Evolutionary conservation across 1,139 yeast species (phyloP).

Genomic region (Hanseniaspora sp.): DNA sequence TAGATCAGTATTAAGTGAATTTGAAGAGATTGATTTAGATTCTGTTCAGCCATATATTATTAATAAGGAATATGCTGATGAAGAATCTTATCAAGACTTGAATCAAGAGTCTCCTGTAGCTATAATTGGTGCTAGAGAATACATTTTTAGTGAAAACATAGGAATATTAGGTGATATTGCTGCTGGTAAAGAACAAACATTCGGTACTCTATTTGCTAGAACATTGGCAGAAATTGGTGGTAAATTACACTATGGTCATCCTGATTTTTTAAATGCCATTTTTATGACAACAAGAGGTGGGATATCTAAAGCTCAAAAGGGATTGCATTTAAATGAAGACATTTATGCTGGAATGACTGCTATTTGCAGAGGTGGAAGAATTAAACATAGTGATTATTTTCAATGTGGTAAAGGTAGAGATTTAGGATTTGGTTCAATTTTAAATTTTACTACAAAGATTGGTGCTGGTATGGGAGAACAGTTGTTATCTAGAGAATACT

Average conservation of each 20-base stretch:
- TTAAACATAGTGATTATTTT: conserved; percentile 75
- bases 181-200: conserved; percentile 88
- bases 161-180: conserved; percentile 87
- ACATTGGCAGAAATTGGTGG: conserved; percentile 81
- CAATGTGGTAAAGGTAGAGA: conserved; percentile 93
- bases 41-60: conserved; percentile 39
- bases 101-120: conserved; percentile 47
- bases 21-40: conserved; percentile 46
- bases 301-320: conserved; percentile 76
- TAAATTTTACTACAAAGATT: conserved; percentile 76
- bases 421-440: conserved; percentile 71
- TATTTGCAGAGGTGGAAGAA: conserved; percentile 67
- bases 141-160: conserved; percentile 73
- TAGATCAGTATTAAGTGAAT: conserved; percentile 64
- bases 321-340: conserved; percentile 78
- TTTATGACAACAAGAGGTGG: conserved; percentile 91
- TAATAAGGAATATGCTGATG: conserved; percentile 32
- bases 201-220: conserved; percentile 80
- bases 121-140: conserved; percentile 78
- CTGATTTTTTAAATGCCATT: conserved; percentile 72
- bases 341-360: conserved; percentile 89
- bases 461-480: conserved; percentile 97
- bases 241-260: conserved; percentile 83
- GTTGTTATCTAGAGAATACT: conserved; percentile 71
- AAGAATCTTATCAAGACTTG: conserved; percentile 17